These are phyloP conservation scores for Rhodotorula sp. DNA, from an alignment of 1,284 basidiomycete genomes.

Conservation along the genomic window DNA sequence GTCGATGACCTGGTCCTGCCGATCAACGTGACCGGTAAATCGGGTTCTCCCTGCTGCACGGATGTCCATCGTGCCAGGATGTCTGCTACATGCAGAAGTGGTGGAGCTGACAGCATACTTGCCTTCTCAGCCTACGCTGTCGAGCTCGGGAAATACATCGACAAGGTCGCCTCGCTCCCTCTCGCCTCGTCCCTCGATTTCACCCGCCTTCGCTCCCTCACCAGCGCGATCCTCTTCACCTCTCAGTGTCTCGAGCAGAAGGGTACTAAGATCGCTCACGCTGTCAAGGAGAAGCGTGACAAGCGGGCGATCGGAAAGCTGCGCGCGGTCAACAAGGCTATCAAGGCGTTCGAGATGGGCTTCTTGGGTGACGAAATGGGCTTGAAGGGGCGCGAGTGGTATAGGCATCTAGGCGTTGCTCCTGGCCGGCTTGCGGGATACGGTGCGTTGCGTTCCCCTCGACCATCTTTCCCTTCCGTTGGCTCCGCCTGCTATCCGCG, in stretches of 20 bases:
- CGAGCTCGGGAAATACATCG: conserved; percentile 63
- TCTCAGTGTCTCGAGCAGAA: conserved; percentile 36
- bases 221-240: conserved; percentile 58
- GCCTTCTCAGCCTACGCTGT: conserved; percentile 58
- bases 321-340: conserved; percentile 45
- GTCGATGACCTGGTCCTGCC: conserved; percentile 63
- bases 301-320: conserved; percentile 68
- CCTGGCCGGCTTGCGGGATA: conserved; percentile 62
- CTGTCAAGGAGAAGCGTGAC: conserved; percentile 58
- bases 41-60: not conserved
- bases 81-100: no score
- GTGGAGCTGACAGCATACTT: accelerated
- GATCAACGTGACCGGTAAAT: conserved; percentile 63
- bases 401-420: conserved; percentile 72
- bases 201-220: conserved; percentile 55
- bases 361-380: conserved; percentile 74
- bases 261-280: conserved; percentile 50
- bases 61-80: not conserved
- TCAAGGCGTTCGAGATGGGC: conserved; percentile 67
- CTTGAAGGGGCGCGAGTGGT: conserved; percentile 53
- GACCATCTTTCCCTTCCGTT: no score
- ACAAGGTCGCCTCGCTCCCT: conserved; percentile 50
- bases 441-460: conserved; percentile 47
- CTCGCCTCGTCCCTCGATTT: conserved; percentile 54
- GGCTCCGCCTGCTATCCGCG: no score